Percentiles rank a stretch among this genome's conserved stretches.
These are phyloP conservation scores for Xylaria castorea DNA, from an alignment of 495 filamentous ascomycete genomes.

Conservation along the genomic window DNA sequence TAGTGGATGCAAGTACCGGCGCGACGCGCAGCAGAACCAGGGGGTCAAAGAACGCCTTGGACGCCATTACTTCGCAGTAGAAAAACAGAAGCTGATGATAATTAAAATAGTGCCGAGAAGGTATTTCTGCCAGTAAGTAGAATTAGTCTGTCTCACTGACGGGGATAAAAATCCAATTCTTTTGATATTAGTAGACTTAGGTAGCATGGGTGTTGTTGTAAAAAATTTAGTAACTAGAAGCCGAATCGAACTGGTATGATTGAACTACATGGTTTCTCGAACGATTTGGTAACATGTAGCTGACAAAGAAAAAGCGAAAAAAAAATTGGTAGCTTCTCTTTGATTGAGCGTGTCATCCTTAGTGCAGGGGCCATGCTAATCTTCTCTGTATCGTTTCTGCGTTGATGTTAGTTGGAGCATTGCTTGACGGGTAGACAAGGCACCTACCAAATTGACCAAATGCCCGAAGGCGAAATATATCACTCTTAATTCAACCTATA, in stretches of 20 bases:
- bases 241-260: not conserved
- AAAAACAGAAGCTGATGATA: not conserved
- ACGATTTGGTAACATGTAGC: too few species aligned
- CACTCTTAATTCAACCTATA: too few species aligned
- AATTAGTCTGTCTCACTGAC: not conserved
- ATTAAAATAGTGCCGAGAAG: not conserved
- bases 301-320: too few species aligned
- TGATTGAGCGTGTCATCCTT: slow-evolving; percentile 70
- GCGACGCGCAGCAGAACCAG: slow-evolving; percentile 44
- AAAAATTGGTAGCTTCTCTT: not conserved
- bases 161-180: not conserved
- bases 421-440: too few species aligned
- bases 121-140: not conserved
- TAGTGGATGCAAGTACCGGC: slow-evolving; percentile 51
- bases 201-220: too few species aligned
- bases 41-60: slow-evolving; percentile 48
- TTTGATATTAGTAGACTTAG: too few species aligned
- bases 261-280: not conserved
- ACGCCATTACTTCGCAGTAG: slow-evolving; percentile 41
- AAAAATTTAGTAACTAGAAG: not conserved
- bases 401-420: too few species aligned
- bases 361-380: slow-evolving; percentile 99
- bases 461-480: too few species aligned
- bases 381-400: not conserved
- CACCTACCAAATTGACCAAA: too few species aligned